Conservation (phyloP, 225 moss, liverwort and hornwort species). For the Polytrichum formosum region DNA sequence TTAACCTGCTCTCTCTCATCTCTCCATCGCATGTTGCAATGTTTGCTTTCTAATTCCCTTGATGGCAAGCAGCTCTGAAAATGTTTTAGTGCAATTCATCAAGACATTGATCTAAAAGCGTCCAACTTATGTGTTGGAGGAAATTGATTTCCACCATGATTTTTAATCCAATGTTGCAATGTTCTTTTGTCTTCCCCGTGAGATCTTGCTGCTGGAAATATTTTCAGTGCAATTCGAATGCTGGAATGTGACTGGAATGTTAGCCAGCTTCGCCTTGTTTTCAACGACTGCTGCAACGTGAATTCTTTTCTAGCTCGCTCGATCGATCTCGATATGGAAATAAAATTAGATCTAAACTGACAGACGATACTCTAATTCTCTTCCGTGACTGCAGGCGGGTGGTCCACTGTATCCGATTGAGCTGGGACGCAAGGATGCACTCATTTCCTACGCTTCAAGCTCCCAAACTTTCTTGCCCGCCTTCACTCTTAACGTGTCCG, state of each 20-base stretch:
- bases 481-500: constrained; percentile 27
- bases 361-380: neutral
- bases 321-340: neutral
- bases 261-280: neutral
- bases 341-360: neutral
- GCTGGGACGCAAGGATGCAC: constrained; percentile 28
- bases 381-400: constrained; percentile 17
- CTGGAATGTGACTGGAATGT: neutral
- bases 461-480: constrained; percentile 20
- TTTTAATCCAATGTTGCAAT: no score
- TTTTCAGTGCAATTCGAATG: no score
- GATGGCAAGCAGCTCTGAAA: no score
- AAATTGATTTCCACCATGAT: no score
- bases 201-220: neutral
- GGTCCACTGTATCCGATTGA: constrained; percentile 31
- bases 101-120: no score
- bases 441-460: constrained; percentile 28
- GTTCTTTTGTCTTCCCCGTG: no score
- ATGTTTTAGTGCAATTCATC: no score
- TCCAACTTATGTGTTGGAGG: neutral
- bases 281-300: neutral
- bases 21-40: no score
- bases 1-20: no score
- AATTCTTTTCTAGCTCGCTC: neutral
- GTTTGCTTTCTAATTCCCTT: no score